Evolutionary conservation across 2,329 filamentous ascomycete species (phyloP).

Genomic region (Leptographium procerum): DNA sequence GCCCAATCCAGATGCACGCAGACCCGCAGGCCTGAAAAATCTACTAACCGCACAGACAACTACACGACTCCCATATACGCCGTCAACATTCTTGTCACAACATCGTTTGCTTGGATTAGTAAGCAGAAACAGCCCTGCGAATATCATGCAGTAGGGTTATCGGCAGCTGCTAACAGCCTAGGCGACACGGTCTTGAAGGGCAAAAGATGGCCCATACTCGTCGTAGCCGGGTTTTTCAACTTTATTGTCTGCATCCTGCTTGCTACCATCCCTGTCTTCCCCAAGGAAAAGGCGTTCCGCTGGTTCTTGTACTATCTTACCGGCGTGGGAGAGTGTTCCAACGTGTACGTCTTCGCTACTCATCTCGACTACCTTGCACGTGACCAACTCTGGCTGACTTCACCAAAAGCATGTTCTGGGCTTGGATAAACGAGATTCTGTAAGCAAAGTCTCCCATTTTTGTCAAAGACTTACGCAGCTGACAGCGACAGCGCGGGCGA

Average conservation of each 20-base stretch:
- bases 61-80: slow-evolving; percentile 10
- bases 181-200: slow-evolving; percentile 4
- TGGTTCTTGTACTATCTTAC: slow-evolving; percentile 10
- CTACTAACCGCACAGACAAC: slow-evolving; percentile 4
- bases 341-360: neutral
- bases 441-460: neutral
- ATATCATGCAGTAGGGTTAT: neutral
- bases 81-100: slow-evolving; percentile 2
- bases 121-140: neutral
- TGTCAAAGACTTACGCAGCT: neutral
- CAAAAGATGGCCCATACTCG: slow-evolving; percentile 7
- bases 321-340: neutral
- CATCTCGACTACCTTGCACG: neutral
- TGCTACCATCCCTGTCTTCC: slow-evolving; percentile 8
- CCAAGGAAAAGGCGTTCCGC: slow-evolving; percentile 3
- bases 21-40: no score
- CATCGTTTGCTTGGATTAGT: slow-evolving; percentile 7
- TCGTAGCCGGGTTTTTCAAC: neutral
- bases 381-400: neutral
- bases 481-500: slow-evolving; percentile 2
- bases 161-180: neutral
- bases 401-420: slow-evolving; percentile 8
- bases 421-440: slow-evolving; percentile 9
- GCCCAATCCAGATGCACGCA: no score
- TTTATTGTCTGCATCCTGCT: slow-evolving; percentile 3